Conservation (phyloP, 1,139 yeast genomes). For the Magnusiomyces magnusii region DNA sequence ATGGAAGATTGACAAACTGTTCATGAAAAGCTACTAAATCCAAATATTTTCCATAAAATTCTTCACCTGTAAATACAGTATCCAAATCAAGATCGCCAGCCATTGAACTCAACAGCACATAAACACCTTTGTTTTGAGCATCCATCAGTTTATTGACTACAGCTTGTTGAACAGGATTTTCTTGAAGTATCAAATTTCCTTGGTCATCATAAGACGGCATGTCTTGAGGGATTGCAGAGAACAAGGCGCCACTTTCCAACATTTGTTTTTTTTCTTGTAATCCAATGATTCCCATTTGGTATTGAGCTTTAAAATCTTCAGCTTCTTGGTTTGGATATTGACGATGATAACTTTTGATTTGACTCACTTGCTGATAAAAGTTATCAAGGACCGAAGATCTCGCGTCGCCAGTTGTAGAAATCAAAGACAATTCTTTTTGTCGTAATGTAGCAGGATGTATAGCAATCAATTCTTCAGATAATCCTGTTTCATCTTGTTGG, state of each 20-base stretch:
- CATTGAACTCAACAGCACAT: constrained; percentile 28
- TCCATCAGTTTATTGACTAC: not conserved
- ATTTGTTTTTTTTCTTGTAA: constrained; percentile 12
- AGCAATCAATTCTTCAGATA: not conserved
- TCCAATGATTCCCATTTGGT: constrained; percentile 28
- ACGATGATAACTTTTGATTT: constrained; percentile 33
- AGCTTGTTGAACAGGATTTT: constrained; percentile 1
- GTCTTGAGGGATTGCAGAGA: not conserved
- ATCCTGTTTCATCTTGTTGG: constrained; percentile 15
- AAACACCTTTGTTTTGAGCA: constrained; percentile 13
- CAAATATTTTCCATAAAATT: constrained; percentile 55
- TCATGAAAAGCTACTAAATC: constrained; percentile 50
- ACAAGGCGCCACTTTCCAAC: constrained; percentile 10
- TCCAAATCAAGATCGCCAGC: constrained; percentile 45
- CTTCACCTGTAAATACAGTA: constrained; percentile 48
- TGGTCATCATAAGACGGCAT: constrained; percentile 7
- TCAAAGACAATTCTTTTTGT: constrained; percentile 15
- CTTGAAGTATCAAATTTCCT: constrained; percentile 17
- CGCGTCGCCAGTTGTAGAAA: constrained; percentile 12
- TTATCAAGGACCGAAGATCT: constrained; percentile 29
- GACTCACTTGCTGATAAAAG: constrained; percentile 40
- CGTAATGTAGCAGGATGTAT: constrained; percentile 17
- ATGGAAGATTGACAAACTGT: constrained; percentile 42
- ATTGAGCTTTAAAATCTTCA: constrained; percentile 35
- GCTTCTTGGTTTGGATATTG: constrained; percentile 32